Base-by-base conservation (phyloP, 164 flowering plant species). In the Nelumbo lutea region DNA sequence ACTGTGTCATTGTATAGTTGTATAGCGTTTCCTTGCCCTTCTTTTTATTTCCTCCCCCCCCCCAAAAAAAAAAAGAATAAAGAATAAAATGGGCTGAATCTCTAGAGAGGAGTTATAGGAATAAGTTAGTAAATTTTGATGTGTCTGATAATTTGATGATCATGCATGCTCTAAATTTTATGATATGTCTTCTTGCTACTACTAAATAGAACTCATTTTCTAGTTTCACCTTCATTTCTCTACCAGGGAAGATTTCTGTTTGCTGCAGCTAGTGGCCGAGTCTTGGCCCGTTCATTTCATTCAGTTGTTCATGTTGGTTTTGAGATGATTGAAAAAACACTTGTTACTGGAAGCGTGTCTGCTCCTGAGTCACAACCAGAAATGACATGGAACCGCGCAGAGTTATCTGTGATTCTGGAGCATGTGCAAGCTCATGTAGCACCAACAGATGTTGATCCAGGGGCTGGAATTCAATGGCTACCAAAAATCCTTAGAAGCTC, bases 341-440 rank as follows among this genome's bases (percentile, higher is more conserved):
- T 96, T 71, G 95, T 88, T 68, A 76, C 85, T 74, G 91, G 71
- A 77, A 80, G 79, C 68, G 74, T 80, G 27, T 81, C 77, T 27
- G 79, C 83, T 77, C 90, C 88, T 55, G 97, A 88, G 68, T 72
- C 69, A 78, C 80, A 85, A 70, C 99, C 98, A 71, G 90, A 93
- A 81, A 85, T 96, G 98, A 88, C 95, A 43, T 96, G 97, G 97
- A 96, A 85, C 64, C 97, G 96, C 62, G 89, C 79, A 82, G 99
- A 96, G 79, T 79, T 87, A n/a, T 89, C 97, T 72, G 98, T 87
- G 64, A 96, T 96, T 97, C 76, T 96, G 85, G 95, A 96, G 85
- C 93, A 90, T 73, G 99, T 96, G 50, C 99, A 96, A 81, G 99
- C 99, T 76, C 99, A 96, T 87, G 99, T 96, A 76, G 99, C 99